phyloP scores from a whole-genome alignment of 1,139 yeast genomes.

The Sugiyamaella sp. region DNA sequence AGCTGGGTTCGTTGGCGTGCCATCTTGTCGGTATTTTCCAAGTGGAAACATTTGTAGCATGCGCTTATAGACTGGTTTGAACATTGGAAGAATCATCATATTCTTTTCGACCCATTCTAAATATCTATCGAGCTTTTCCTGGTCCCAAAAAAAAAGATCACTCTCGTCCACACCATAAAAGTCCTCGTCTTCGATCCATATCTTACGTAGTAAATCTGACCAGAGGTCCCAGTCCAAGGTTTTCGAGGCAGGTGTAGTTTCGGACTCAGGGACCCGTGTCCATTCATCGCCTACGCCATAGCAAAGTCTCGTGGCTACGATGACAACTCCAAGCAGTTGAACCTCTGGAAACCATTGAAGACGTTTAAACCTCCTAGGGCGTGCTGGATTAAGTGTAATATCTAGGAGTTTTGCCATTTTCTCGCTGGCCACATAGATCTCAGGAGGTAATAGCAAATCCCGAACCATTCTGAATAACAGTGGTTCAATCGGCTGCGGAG shows the following conservation, averaged over 20 bases:
- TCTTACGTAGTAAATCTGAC: slow-evolving; percentile 39
- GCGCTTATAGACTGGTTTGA: slow-evolving; percentile 22
- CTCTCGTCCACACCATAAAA: slow-evolving; percentile 35
- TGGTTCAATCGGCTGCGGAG: slow-evolving; percentile 33
- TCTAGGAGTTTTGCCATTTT: slow-evolving; percentile 12
- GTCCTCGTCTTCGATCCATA: slow-evolving; percentile 40
- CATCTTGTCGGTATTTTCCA: slow-evolving; percentile 22
- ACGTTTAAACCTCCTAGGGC: not conserved
- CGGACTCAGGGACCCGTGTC: slow-evolving; percentile 22
- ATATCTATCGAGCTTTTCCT: slow-evolving; percentile 35
- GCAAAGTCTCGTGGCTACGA: slow-evolving; percentile 40
- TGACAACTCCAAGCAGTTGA: slow-evolving; percentile 27
- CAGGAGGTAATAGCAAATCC: slow-evolving; percentile 43
- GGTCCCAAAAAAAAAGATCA: slow-evolving; percentile 39
- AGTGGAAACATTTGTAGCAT: slow-evolving; percentile 32
- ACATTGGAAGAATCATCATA: slow-evolving; percentile 11
- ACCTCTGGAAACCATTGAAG: slow-evolving; percentile 25
- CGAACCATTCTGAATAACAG: slow-evolving; percentile 36
- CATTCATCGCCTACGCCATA: slow-evolving; percentile 40
- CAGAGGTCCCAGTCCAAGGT: slow-evolving; percentile 41
- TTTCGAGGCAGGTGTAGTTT: slow-evolving; percentile 12
- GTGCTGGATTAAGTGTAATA: not conserved
- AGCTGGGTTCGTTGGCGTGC: not conserved
- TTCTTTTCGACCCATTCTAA: slow-evolving; percentile 39
- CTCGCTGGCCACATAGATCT: slow-evolving; percentile 36